Evolutionary conservation across 352 stramenopile species (phyloP).

Genomic region (Aphanomyces invadans): DNA sequence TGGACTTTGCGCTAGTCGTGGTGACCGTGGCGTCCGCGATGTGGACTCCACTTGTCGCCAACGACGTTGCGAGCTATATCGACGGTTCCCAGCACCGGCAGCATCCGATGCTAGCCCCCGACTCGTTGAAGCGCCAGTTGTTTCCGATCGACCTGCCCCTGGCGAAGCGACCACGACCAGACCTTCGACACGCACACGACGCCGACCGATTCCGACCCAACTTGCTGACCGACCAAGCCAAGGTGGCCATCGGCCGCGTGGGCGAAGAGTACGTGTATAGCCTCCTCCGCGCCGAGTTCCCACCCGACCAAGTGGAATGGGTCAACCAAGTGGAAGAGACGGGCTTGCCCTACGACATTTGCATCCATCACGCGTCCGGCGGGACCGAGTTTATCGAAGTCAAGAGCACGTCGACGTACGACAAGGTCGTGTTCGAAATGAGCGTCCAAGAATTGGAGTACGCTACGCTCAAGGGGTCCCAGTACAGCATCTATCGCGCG

Average conservation of each 20-base stretch:
- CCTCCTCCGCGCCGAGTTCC: constrained; percentile 46
- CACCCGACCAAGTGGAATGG: constrained; percentile 45
- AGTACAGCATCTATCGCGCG: constrained; percentile 78
- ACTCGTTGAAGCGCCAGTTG: background rate
- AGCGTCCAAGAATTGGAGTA: constrained; percentile 85
- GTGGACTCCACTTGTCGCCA: background rate
- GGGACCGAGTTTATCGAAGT: constrained; percentile 77
- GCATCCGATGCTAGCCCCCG: background rate
- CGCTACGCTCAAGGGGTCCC: constrained; percentile 61
- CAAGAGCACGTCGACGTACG: constrained; percentile 80
- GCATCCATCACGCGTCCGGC: constrained; percentile 32
- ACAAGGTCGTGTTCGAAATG: constrained; percentile 84
- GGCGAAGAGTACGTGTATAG: constrained; percentile 78
- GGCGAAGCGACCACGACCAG: background rate
- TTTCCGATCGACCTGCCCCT: background rate
- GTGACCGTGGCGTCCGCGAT: background rate
- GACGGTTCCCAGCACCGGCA: background rate
- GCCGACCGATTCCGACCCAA: constrained; percentile 7
- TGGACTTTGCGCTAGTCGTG: background rate
- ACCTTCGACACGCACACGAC: background rate
- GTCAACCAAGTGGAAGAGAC: constrained; percentile 76
- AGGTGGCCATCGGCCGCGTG: constrained; percentile 69
- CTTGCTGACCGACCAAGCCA: constrained; percentile 49
- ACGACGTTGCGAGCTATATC: background rate
- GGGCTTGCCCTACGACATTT: constrained; percentile 75